Conservation (phyloP, 805 yeast genomes). For the Starmerella potacharoeniae region DNA sequence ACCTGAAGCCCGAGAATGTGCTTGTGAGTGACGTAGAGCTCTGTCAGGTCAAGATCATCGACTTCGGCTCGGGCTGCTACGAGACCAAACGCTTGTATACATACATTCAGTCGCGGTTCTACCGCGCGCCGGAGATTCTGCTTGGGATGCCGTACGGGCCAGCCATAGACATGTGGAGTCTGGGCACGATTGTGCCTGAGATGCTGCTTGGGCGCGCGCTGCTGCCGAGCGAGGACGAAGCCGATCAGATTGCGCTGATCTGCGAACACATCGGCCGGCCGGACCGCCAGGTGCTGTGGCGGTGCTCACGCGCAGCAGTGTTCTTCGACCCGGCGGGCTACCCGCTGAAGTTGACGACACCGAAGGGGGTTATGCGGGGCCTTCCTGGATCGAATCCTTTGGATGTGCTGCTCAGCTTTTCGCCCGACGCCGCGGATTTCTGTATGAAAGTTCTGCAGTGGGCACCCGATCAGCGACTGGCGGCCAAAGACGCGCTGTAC, state of each 20-base stretch:
- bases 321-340: constrained; percentile 31
- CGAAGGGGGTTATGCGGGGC: constrained; percentile 17
- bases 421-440: constrained; percentile 26
- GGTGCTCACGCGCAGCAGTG: constrained; percentile 29
- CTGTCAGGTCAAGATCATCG: constrained; percentile 55
- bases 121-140: constrained; percentile 91
- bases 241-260: constrained; percentile 79
- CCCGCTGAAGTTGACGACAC: constrained; percentile 22
- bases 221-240: constrained; percentile 89
- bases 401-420: constrained; percentile 4
- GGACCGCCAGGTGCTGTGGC: constrained; percentile 32
- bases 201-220: constrained; percentile 84
- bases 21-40: constrained; percentile 40
- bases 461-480: constrained; percentile 46
- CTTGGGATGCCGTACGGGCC: constrained; percentile 82
- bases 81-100: constrained; percentile 77
- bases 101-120: constrained; percentile 90
- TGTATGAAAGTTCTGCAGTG: constrained; percentile 59
- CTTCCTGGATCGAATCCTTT: constrained; percentile 19
- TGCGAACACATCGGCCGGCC: constrained; percentile 89
- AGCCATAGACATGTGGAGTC: constrained; percentile 94
- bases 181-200: constrained; percentile 94
- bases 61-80: constrained; percentile 52
- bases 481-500: constrained; percentile 29
- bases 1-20: constrained; percentile 75